Evolutionary conservation across 768 basidiomycete species (phyloP).

Genomic region (Calocybe cyanea): DNA sequence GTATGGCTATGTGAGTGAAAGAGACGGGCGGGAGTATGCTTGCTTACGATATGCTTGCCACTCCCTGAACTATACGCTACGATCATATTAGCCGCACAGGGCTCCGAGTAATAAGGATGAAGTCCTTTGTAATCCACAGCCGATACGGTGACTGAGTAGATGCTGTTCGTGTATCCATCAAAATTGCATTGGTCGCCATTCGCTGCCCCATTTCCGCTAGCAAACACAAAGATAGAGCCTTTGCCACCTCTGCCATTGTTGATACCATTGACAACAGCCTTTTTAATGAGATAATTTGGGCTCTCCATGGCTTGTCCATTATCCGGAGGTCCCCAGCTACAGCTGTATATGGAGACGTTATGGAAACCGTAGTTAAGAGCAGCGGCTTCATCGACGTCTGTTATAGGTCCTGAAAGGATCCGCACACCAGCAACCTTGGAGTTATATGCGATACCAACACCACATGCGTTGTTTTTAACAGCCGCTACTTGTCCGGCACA

Average conservation of each 20-base stretch:
- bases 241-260: conserved; percentile 86
- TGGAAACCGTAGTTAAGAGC: conserved; percentile 94
- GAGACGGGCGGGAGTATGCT: conserved; percentile 13
- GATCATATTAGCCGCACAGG: conserved; percentile 96
- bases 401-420: conserved; percentile 92
- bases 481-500: conserved; percentile 98
- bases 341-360: conserved; percentile 89
- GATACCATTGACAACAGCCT: conserved; percentile 91
- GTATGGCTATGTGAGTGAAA: conserved; percentile 35
- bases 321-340: conserved; percentile 98
- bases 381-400: conserved; percentile 93
- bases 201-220: conserved; percentile 92
- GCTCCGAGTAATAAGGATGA: conserved; percentile 95
- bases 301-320: conserved; percentile 94
- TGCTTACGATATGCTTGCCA: conserved; percentile 86
- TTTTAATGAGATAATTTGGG: conserved; percentile 85
- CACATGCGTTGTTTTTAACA: conserved; percentile 88
- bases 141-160: conserved; percentile 95
- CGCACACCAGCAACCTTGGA: conserved; percentile 92
- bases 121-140: conserved; percentile 90
- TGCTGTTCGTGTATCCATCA: conserved; percentile 98
- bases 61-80: conserved; percentile 95
- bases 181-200: conserved; percentile 98
- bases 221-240: conserved; percentile 95
- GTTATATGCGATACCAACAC: conserved; percentile 89